Evolutionary conservation across 176 grass and related monocot species (phyloP).

Genomic region (Saccharum spontaneum): DNA sequence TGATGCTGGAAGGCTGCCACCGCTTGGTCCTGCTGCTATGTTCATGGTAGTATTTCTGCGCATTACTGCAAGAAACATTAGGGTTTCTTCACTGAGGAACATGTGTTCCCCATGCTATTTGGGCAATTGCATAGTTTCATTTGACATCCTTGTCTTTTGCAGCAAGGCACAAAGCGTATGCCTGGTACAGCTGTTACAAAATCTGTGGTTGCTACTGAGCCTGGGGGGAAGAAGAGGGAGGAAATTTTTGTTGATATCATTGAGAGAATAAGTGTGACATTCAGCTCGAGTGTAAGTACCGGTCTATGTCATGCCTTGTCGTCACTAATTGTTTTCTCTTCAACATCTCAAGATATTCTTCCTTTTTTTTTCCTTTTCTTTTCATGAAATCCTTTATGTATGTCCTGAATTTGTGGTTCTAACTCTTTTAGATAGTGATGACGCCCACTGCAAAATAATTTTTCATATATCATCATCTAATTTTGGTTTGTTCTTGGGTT

Average conservation of each 20-base stretch:
- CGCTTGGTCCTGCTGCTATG: slow-evolving; percentile 95
- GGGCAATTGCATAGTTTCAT: slow-evolving; percentile 20
- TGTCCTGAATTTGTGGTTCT: neutral
- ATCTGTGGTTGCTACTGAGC: slow-evolving; percentile 91
- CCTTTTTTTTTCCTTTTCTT: neutral
- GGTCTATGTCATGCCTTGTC: neutral
- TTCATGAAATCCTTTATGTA: neutral
- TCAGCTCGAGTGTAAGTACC: slow-evolving; percentile 92
- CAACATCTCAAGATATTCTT: neutral
- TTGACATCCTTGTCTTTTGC: slow-evolving; percentile 50
- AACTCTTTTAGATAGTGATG: slow-evolving; percentile 1
- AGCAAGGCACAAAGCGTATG: slow-evolving; percentile 99
- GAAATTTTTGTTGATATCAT: slow-evolving; percentile 99
- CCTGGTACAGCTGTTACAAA: slow-evolving; percentile 99
- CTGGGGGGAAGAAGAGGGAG: slow-evolving; percentile 95
- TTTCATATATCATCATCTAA: slow-evolving; percentile 7
- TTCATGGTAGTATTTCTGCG: slow-evolving; percentile 76
- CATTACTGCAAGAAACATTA: slow-evolving; percentile 20
- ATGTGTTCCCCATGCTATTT: slow-evolving; percentile 14
- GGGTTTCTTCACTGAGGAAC: slow-evolving; percentile 9
- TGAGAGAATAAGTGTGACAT: slow-evolving; percentile 99
- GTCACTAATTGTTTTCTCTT: neutral
- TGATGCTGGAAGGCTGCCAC: slow-evolving; percentile 83
- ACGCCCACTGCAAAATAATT: neutral
- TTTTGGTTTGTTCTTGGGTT: neutral